Percentiles rank a stretch among this genome's conserved stretches.
These are phyloP conservation scores for Ophiocordyceps australis DNA, from an alignment of 2,329 filamentous ascomycete species.

Conservation along the genomic window DNA sequence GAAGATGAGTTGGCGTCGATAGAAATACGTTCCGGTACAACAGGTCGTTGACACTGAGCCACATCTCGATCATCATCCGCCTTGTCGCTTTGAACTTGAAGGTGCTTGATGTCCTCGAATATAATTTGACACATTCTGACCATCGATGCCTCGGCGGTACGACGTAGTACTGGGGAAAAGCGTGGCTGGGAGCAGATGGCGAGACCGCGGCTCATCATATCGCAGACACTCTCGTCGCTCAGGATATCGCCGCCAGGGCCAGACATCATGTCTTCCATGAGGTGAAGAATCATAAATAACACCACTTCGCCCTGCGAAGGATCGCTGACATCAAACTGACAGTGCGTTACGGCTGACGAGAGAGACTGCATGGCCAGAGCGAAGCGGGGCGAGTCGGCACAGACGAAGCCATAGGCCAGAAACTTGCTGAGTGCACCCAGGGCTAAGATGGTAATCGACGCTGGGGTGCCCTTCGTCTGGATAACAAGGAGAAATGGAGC, in stretches of 20 bases:
- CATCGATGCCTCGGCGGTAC: conserved; percentile 93
- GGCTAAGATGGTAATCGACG: conserved; percentile 87
- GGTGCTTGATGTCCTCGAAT: conserved; percentile 77
- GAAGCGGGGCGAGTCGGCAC: conserved; percentile 68
- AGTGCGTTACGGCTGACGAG: conserved; percentile 90
- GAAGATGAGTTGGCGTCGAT: conserved; percentile 1
- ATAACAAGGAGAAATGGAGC: conserved; percentile 95
- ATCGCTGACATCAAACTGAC: conserved; percentile 92
- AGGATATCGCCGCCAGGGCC: conserved; percentile 80
- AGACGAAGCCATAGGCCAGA: conserved; percentile 85
- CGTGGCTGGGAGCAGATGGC: conserved; percentile 93
- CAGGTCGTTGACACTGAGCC: no score
- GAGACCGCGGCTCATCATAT: conserved; percentile 97
- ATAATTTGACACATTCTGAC: conserved; percentile 98
- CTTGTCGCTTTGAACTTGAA: conserved; percentile 70
- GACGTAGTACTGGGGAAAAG: conserved; percentile 74
- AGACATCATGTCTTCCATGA: conserved; percentile 98
- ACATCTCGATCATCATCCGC: conserved; percentile 47
- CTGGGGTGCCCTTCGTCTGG: conserved; percentile 86
- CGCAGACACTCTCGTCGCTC: conserved; percentile 96
- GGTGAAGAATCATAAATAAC: conserved; percentile 76
- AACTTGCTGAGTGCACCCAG: conserved; percentile 92
- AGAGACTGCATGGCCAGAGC: conserved; percentile 85
- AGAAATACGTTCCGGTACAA: conserved; percentile 2
- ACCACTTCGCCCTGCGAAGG: conserved; percentile 92